phyloP scores from a whole-genome alignment of 306 rosid species.

The Begonia masoniana region DNA sequence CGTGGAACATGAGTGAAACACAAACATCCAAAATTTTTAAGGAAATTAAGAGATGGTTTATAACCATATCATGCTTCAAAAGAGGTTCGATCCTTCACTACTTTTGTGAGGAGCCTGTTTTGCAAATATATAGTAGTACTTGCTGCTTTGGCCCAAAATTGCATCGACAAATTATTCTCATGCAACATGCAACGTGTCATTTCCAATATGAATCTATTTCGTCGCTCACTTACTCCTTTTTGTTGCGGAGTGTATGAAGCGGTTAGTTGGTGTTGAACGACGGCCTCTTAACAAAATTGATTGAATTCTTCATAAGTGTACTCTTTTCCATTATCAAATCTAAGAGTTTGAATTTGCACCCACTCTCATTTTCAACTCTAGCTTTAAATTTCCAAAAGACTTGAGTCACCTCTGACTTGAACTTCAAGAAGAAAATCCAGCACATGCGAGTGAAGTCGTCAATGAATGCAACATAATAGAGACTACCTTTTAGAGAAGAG shows the following conservation, averaged over 20 bases:
- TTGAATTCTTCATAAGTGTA: not conserved
- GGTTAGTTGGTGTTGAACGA: not conserved
- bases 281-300: not conserved
- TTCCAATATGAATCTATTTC: not conserved
- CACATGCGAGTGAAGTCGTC: not conserved
- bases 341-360: too few relatives aligned
- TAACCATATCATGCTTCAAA: not conserved
- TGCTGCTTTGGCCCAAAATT: constrained; percentile 1
- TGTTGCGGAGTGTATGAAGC: constrained; percentile 5
- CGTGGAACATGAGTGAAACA: not conserved
- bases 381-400: too few relatives aligned
- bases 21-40: not conserved
- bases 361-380: too few relatives aligned
- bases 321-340: not conserved
- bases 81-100: not conserved
- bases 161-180: not conserved
- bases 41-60: not conserved
- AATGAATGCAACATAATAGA: too few relatives aligned
- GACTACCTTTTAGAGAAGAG: constrained; percentile 4
- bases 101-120: not conserved
- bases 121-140: not conserved
- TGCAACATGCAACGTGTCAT: constrained; percentile 2
- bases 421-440: not conserved
- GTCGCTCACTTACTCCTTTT: constrained; percentile 2
- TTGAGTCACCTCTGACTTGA: not conserved